phyloP scores from a whole-genome alignment of 2,329 filamentous ascomycete species.

The Arthrobotrys sinensis region DNA sequence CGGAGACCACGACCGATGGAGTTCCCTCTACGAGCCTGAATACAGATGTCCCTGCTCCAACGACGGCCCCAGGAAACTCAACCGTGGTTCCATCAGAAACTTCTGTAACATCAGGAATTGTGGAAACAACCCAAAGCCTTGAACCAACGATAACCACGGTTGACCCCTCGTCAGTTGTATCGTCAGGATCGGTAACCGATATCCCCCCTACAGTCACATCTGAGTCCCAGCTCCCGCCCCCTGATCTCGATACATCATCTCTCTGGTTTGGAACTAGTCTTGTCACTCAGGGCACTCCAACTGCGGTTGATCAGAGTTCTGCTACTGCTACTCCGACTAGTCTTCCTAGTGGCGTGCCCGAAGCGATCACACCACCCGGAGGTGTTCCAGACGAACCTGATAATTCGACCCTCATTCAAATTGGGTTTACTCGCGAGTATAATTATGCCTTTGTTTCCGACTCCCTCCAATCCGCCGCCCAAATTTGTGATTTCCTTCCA shows the following conservation, averaged over 20 bases:
- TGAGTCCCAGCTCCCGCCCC: constrained; percentile 73
- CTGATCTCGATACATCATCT: constrained; percentile 74
- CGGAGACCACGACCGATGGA: constrained; percentile 40
- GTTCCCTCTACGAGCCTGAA: not conserved
- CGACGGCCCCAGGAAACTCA: constrained; percentile 66
- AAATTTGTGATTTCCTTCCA: constrained; percentile 87
- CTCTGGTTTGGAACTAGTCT: constrained; percentile 63
- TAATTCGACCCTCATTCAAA: constrained; percentile 81
- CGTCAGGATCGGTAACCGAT: constrained; percentile 68
- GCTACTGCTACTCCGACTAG: constrained; percentile 70
- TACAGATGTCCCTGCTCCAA: constrained; percentile 36
- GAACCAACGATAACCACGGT: constrained; percentile 30
- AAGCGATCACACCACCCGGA: constrained; percentile 80
- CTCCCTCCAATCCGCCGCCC: constrained; percentile 80
- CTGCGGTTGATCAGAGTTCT: constrained; percentile 67
- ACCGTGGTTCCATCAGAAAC: constrained; percentile 61
- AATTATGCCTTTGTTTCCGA: constrained; percentile 87
- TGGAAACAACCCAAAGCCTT: constrained; percentile 64
- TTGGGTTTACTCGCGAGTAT: constrained; percentile 84
- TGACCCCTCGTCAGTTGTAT: constrained; percentile 21
- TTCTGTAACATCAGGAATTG: constrained; percentile 62
- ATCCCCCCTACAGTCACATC: constrained; percentile 70
- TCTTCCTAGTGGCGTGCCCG: constrained; percentile 79
- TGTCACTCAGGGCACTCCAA: constrained; percentile 63
- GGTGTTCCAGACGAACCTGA: constrained; percentile 73